Percentiles rank a stretch among this genome's conserved stretches.
These are phyloP conservation scores for Rutstroemia sp. DNA, from an alignment of 2,329 filamentous ascomycete species.

Conservation along the genomic window DNA sequence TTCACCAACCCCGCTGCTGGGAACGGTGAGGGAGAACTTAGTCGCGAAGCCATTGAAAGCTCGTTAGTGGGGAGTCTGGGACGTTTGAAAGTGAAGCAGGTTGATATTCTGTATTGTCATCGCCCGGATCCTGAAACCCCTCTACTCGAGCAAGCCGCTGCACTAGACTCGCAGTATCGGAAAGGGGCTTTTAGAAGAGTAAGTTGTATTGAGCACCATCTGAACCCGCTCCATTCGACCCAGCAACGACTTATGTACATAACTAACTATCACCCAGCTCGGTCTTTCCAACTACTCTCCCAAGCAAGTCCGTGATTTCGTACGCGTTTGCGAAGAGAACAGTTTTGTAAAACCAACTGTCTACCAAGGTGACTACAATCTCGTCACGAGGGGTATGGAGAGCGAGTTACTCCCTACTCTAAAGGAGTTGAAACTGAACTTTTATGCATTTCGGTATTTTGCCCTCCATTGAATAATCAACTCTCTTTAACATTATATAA, in stretches of 20 bases:
- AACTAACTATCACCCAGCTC: slow-evolving; percentile 9
- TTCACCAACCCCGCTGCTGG: background rate
- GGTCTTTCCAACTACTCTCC: background rate
- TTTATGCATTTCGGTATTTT: background rate
- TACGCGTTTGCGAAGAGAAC: background rate
- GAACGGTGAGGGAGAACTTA: background rate
- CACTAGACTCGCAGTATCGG: slow-evolving; percentile 23
- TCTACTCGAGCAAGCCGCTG: slow-evolving; percentile 17
- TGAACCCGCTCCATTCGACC: background rate
- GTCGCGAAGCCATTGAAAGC: background rate
- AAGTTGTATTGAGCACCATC: background rate
- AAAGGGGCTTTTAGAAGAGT: slow-evolving; percentile 23
- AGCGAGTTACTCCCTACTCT: background rate
- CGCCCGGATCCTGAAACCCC: slow-evolving; percentile 19
- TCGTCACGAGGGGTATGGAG: slow-evolving; percentile 6
- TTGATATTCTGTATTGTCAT: slow-evolving; percentile 5
- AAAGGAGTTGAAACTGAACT: too few relatives aligned
- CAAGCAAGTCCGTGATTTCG: background rate
- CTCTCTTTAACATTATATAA: background rate
- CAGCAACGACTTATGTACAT: background rate
- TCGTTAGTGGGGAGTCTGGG: background rate
- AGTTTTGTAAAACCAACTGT: slow-evolving; percentile 23
- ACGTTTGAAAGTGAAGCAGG: background rate
- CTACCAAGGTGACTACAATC: slow-evolving; percentile 27
- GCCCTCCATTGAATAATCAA: background rate